Evolutionary conservation across 169 alveolate genomes (phyloP).

Genomic region (Theileria luwenshuni): DNA sequence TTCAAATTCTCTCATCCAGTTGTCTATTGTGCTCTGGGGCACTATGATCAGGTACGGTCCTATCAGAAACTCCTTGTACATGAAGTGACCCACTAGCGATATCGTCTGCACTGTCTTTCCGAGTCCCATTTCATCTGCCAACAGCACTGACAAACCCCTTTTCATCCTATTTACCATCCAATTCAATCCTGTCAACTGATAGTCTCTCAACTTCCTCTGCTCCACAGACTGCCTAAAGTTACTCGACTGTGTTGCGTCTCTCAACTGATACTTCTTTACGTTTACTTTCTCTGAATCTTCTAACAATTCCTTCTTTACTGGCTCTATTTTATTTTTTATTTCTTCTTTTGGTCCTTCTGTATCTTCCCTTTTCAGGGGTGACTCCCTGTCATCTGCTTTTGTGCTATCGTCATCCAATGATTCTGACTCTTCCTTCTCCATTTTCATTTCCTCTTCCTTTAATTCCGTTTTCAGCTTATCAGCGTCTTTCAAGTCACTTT

Average conservation of each 20-base stretch:
- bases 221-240: slow-evolving; percentile 21
- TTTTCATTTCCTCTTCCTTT: not conserved
- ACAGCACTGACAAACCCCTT: slow-evolving; percentile 89
- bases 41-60: slow-evolving; percentile 93
- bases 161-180: slow-evolving; percentile 95
- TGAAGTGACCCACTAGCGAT: slow-evolving; percentile 88
- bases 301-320: not conserved
- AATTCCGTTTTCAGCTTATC: too few species aligned
- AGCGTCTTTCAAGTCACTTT: not conserved
- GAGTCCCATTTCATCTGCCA: slow-evolving; percentile 96
- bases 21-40: slow-evolving; percentile 95
- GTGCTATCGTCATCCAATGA: not conserved
- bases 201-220: slow-evolving; percentile 85
- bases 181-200: slow-evolving; percentile 92
- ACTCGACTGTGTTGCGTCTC: not conserved
- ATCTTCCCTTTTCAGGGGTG: not conserved
- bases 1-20: slow-evolving; percentile 94
- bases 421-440: not conserved
- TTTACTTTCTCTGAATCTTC: not conserved
- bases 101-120: slow-evolving; percentile 94
- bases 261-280: slow-evolving; percentile 3
- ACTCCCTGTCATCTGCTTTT: not conserved
- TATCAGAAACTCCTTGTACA: slow-evolving; percentile 80
- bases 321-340: too few species aligned
- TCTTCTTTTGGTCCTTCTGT: not conserved